Evolutionary conservation across 116 monocot genomes (phyloP).

Genomic region (Iris pallida): DNA sequence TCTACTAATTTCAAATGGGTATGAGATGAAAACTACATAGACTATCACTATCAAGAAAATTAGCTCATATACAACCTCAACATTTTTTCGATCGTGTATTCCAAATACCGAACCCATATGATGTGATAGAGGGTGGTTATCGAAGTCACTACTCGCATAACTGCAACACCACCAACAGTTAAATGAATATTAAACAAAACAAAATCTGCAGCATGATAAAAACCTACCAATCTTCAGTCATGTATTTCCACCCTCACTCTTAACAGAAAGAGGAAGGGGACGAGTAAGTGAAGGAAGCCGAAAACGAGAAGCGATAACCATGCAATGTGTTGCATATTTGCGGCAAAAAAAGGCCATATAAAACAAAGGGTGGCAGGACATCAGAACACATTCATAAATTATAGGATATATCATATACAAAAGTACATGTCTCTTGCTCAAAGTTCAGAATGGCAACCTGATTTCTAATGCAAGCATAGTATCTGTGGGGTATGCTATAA

Average conservation of each 20-base stretch:
- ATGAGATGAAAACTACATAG: neutral
- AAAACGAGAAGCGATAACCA: conserved; percentile 70
- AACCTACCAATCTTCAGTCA: conserved; percentile 63
- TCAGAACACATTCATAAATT: too few relatives aligned
- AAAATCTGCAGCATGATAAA: neutral
- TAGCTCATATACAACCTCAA: conserved; percentile 56
- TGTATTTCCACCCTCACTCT: conserved; percentile 49
- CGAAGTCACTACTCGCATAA: conserved; percentile 99
- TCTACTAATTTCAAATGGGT: neutral
- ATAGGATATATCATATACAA: too few relatives aligned
- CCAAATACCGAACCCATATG: conserved; percentile 98
- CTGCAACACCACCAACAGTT: conserved; percentile 29
- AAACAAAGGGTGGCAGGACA: conserved; percentile 1
- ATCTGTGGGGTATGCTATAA: conserved; percentile 93
- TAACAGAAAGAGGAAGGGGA: conserved; percentile 69
- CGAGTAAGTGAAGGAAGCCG: conserved; percentile 55
- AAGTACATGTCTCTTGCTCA: too few relatives aligned
- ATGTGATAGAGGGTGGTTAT: conserved; percentile 94
- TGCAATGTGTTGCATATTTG: conserved; percentile 90
- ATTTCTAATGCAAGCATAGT: conserved; percentile 88
- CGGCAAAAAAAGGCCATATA: conserved; percentile 48
- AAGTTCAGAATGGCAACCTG: conserved; percentile 53
- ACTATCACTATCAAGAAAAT: neutral
- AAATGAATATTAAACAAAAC: neutral
- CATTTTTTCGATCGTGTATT: conserved; percentile 69